A percentile compares a stretch with the other conserved stretches of the same genome.
Evolutionary conservation across 768 basidiomycete genomes (phyloP).

Genomic region (Grammothele lineata): DNA sequence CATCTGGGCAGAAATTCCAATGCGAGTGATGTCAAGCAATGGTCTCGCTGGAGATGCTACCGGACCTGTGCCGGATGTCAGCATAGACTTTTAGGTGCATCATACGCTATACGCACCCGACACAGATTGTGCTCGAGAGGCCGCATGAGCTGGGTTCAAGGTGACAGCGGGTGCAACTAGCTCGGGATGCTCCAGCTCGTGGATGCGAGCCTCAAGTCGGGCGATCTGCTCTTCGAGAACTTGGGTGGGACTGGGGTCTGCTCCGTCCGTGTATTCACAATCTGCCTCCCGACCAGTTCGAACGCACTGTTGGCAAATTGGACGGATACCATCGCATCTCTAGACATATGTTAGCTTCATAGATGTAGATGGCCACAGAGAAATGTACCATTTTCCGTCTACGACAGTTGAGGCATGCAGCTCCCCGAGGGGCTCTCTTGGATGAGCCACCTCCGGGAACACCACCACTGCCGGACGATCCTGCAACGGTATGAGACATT

Average conservation of each 20-base stretch:
- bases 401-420: constrained; percentile 25
- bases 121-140: background rate
- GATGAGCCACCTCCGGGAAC: constrained; percentile 3
- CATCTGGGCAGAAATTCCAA: constrained; percentile 1
- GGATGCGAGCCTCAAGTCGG: constrained; percentile 50
- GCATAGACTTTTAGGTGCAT: background rate
- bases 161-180: constrained; percentile 9
- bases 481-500: constrained; percentile 5
- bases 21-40: background rate
- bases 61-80: background rate
- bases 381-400: constrained; percentile 22
- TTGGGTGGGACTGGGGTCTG: constrained; percentile 55
- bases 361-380: background rate
- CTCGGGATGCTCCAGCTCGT: constrained; percentile 23
- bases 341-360: constrained; percentile 17
- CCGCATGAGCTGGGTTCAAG: constrained; percentile 5
- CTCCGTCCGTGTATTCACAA: constrained; percentile 70
- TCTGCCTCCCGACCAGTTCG: constrained; percentile 48
- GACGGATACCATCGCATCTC: constrained; percentile 68
- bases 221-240: constrained; percentile 58
- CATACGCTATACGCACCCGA: no score
- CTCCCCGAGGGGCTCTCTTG: constrained; percentile 23
- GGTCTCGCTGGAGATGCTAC: background rate
- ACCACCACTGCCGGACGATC: background rate
- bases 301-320: constrained; percentile 61